phyloP scores from a whole-genome alignment of 805 yeast genomes.

The Phaffomyces antillensis region DNA sequence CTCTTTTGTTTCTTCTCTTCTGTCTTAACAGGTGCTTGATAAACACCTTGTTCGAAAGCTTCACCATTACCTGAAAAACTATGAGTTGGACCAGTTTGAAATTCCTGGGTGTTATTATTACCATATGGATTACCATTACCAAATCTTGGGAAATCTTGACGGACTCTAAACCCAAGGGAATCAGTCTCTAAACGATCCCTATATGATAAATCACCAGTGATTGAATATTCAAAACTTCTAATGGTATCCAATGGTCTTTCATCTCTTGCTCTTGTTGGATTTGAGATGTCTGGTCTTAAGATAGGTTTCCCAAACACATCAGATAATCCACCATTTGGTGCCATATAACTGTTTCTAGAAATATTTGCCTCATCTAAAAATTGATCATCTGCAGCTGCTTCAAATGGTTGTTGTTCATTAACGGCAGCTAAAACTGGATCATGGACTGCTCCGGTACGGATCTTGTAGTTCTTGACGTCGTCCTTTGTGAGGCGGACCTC shows the following conservation, averaged over 20 bases:
- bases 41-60: slow-evolving; percentile 49
- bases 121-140: slow-evolving; percentile 30
- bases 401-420: slow-evolving; percentile 94
- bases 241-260: slow-evolving; percentile 97
- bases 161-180: slow-evolving; percentile 76
- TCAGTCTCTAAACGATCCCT: slow-evolving; percentile 77
- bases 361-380: slow-evolving; percentile 16
- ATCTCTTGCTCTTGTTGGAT: slow-evolving; percentile 88
- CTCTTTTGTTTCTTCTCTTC: slow-evolving; percentile 57
- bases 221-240: slow-evolving; percentile 86
- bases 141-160: slow-evolving; percentile 63
- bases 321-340: slow-evolving; percentile 42
- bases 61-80: slow-evolving; percentile 26
- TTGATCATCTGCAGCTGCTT: slow-evolving; percentile 30
- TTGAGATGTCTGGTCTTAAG: slow-evolving; percentile 73
- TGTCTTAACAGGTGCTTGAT: slow-evolving; percentile 43
- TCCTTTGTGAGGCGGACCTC: slow-evolving; percentile 40
- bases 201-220: slow-evolving; percentile 79
- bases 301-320: slow-evolving; percentile 88
- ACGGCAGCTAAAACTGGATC: slow-evolving; percentile 94
- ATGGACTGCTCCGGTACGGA: slow-evolving; percentile 62
- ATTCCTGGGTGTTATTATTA: slow-evolving; percentile 18
- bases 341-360: slow-evolving; percentile 23
- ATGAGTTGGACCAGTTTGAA: slow-evolving; percentile 21
- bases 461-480: slow-evolving; percentile 49